Evolutionary conservation across 1,284 basidiomycete species (phyloP).

Genomic region (Volvariella volvacea): DNA sequence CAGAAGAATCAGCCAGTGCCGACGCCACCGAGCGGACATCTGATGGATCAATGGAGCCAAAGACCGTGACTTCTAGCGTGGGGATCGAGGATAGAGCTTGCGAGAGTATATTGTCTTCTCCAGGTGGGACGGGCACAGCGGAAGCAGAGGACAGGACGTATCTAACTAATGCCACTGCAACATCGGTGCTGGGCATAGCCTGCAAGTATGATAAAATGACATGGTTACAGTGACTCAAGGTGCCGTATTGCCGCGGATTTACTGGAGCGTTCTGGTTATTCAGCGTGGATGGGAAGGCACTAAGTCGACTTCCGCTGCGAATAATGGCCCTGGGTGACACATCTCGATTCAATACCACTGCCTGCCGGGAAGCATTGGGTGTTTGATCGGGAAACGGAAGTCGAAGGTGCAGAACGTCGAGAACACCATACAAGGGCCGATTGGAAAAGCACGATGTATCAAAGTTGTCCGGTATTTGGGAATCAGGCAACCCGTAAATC

Average conservation of each 20-base stretch:
- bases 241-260: constrained; percentile 47
- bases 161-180: constrained; percentile 41
- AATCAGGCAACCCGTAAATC: constrained; percentile 41
- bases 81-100: constrained; percentile 40
- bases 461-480: constrained; percentile 27
- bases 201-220: constrained; percentile 52
- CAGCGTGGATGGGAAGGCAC: constrained; percentile 30
- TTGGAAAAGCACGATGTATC: constrained; percentile 44
- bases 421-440: constrained; percentile 55
- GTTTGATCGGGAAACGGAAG: constrained; percentile 46
- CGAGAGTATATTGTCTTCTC: constrained; percentile 30
- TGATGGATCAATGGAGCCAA: constrained; percentile 42
- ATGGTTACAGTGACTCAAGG: constrained; percentile 45
- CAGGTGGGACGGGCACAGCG: constrained; percentile 33
- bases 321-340: constrained; percentile 41
- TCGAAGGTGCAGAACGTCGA: constrained; percentile 48
- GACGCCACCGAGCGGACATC: constrained; percentile 45
- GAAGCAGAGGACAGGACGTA: constrained; percentile 34
- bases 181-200: constrained; percentile 38
- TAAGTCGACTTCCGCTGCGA: constrained; percentile 43
- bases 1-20: constrained; percentile 44
- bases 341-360: constrained; percentile 36
- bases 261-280: constrained; percentile 22
- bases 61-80: constrained; percentile 52
- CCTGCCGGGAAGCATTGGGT: constrained; percentile 39